Base-by-base conservation (phyloP, 768 basidiomycete species). In the Xerocomellus intermedius region DNA sequence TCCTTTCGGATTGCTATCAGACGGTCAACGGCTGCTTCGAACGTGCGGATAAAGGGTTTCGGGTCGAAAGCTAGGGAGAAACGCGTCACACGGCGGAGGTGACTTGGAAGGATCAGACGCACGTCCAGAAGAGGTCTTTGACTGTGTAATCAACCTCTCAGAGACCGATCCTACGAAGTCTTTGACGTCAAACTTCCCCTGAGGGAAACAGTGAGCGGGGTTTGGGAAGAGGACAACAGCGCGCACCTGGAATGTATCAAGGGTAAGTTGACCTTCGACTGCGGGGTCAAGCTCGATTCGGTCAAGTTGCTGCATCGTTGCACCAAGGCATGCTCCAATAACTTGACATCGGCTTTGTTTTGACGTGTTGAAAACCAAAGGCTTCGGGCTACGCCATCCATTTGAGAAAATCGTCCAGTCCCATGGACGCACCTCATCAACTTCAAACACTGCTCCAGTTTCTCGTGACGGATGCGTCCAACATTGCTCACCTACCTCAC, bases 181-280 rank as follows among this genome's bases (percentile, higher is more conserved):
- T 60, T 93, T 90, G 57, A 92, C 85, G 68, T 94, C 90, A 73
- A 96, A 94, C 74, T 93, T 92, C 55, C 87, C 89, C 90, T 92
- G 60, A 43, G 44, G 48, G 4, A 41, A 30, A 16, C 45, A 16
- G 59, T 62, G 26, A 63, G 52, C 54, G 45, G 32, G 55, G 45
- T 42, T 9, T 42, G 13, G 21, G 21, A 51, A 39, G 22, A 38
- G 26, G 47, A 32, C 35, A 36, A 22, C 7, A 35, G 36, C 28
- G 48, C 53, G 14, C 32, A 84, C 85, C 77, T 83, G 81, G 68
- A 86, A 86, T 22, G 78, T 73, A 17, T 74, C 73, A 22, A 85
- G 72, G 42, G 77, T 74, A 1, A 86, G 74, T 51, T 82, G 80
- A 37, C 77, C 77, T 55, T 82, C 78, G 10, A 82, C 75, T 42